These are phyloP conservation scores for Calonectria montana DNA, from an alignment of 2,329 filamentous ascomycete genomes.

Conservation along the genomic window DNA sequence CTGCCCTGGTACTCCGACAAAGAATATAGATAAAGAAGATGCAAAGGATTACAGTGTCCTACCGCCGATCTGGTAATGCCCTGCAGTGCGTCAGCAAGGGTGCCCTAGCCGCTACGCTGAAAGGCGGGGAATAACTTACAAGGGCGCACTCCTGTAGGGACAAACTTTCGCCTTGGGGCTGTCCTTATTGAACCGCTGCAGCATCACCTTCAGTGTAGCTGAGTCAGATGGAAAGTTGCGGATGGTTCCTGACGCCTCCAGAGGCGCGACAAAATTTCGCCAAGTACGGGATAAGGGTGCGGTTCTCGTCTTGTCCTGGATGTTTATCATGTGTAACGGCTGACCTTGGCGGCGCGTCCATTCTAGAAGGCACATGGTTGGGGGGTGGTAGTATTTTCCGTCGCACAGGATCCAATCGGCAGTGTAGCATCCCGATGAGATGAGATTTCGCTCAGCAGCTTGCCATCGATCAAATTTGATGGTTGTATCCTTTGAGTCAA, in stretches of 20 bases:
- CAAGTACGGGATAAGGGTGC: constrained; percentile 29
- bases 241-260: constrained; percentile 9
- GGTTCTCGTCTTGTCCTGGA: constrained; percentile 32
- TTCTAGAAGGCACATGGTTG: constrained; percentile 51
- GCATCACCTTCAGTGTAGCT: constrained; percentile 35
- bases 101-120: constrained; percentile 22
- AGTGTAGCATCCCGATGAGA: constrained; percentile 77
- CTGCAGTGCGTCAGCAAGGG: constrained; percentile 40
- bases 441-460: constrained; percentile 69
- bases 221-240: constrained; percentile 30
- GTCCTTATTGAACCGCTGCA: constrained; percentile 39
- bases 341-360: constrained; percentile 36
- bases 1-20: constrained; percentile 16
- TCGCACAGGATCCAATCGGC: constrained; percentile 52
- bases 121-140: constrained; percentile 38
- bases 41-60: constrained; percentile 22
- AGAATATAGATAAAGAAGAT: constrained; percentile 22
- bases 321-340: constrained; percentile 36
- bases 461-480: constrained; percentile 79
- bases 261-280: constrained; percentile 7
- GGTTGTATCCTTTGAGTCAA: constrained; percentile 78
- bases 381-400: constrained; percentile 48
- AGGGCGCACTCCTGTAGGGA: constrained; percentile 41
- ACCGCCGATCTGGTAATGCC: constrained; percentile 35
- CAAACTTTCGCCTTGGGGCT: constrained; percentile 37